Evolutionary conservation across 164 flowering plant species (phyloP).

Genomic region (Magnolia sinica): DNA sequence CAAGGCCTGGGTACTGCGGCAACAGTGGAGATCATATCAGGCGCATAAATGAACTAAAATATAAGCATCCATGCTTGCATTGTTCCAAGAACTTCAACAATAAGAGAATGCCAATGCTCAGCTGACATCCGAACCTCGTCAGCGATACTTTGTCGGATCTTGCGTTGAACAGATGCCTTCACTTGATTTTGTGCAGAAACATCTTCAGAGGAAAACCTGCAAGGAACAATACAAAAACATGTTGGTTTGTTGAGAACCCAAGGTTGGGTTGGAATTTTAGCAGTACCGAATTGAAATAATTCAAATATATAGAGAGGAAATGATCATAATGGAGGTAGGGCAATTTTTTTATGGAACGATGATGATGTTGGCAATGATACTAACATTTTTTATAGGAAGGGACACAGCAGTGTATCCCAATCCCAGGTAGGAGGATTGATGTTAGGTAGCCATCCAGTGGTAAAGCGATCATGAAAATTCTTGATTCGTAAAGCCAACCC

Average conservation of each 20-base stretch:
- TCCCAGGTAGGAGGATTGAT: too few relatives aligned
- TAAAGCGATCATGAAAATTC: too few relatives aligned
- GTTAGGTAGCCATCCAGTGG: too few relatives aligned
- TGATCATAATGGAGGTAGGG: too few relatives aligned
- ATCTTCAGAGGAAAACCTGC: conserved; percentile 83
- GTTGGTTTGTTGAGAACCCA: neutral
- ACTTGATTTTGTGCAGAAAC: conserved; percentile 98
- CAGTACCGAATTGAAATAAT: neutral
- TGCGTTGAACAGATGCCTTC: conserved; percentile 98
- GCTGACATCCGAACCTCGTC: conserved; percentile 65
- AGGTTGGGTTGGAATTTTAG: neutral
- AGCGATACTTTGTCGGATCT: conserved; percentile 88
- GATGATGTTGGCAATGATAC: too few relatives aligned
- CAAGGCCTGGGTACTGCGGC: conserved; percentile 91
- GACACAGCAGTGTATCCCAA: too few relatives aligned
- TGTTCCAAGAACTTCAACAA: neutral
- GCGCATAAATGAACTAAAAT: neutral
- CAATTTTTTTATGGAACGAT: too few relatives aligned
- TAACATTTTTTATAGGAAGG: too few relatives aligned
- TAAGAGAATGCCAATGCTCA: too few relatives aligned
- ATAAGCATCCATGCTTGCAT: neutral
- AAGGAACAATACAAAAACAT: neutral
- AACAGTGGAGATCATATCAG: conserved; percentile 8
- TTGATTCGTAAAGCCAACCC: too few relatives aligned
- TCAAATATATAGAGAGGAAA: too few relatives aligned